Evolutionary conservation across 805 yeast genomes (phyloP).

Genomic region (Allodekkera sacchari): DNA sequence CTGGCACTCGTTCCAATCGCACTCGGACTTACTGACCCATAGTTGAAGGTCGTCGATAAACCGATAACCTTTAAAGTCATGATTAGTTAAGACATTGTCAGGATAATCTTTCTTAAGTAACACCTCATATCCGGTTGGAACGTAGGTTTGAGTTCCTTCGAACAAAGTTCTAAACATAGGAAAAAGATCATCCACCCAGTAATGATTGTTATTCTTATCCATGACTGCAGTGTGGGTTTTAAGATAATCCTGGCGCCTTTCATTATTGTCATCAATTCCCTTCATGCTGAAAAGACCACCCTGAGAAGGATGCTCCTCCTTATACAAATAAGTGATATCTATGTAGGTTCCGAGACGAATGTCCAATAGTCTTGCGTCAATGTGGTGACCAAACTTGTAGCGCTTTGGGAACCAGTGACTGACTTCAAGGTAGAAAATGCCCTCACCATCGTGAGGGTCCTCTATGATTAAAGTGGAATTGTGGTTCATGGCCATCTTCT

Average conservation of each 20-base stretch:
- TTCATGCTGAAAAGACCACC: constrained; percentile 1
- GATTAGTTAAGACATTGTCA: constrained; percentile 1
- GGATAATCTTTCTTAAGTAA: constrained; percentile 1
- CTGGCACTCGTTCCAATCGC: constrained; percentile 1
- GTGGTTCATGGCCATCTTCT: constrained; percentile 30
- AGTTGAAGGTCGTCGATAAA: constrained; percentile 1
- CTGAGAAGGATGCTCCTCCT: no score
- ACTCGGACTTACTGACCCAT: no score
- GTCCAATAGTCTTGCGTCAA: constrained; percentile 69
- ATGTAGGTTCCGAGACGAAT: constrained; percentile 61
- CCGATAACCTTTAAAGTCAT: background rate
- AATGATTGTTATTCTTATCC: constrained; percentile 4
- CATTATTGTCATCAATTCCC: background rate
- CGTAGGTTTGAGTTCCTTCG: constrained; percentile 3
- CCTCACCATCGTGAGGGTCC: constrained; percentile 24
- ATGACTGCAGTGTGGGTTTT: constrained; percentile 1
- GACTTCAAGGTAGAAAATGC: constrained; percentile 25
- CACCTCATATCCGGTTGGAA: constrained; percentile 1
- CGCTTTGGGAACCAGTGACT: constrained; percentile 20
- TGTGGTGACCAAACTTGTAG: constrained; percentile 56
- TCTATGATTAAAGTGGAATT: constrained; percentile 39
- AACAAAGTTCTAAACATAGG: constrained; percentile 2
- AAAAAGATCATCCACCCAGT: constrained; percentile 3
- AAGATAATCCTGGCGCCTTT: constrained; percentile 1
- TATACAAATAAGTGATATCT: constrained; percentile 43